These are phyloP conservation scores for Calonectria multiphialidica DNA, from an alignment of 2,329 filamentous ascomycete genomes.

Conservation along the genomic window DNA sequence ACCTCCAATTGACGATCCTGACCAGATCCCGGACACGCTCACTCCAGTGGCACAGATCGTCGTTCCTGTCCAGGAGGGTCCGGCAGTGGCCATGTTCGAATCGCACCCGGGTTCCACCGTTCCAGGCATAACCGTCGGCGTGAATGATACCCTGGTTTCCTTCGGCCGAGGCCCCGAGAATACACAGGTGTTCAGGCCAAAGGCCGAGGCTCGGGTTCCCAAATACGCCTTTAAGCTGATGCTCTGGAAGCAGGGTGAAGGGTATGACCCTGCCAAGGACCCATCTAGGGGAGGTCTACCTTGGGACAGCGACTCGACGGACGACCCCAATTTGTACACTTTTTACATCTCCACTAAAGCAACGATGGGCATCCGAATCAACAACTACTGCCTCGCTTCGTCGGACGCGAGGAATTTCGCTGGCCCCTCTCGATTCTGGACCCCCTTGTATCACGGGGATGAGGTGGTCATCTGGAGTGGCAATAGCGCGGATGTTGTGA, in stretches of 20 bases:
- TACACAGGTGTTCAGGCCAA: slow-evolving; percentile 74
- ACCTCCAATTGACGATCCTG: slow-evolving; percentile 35
- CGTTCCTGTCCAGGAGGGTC: slow-evolving; percentile 53
- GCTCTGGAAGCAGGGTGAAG: slow-evolving; percentile 76
- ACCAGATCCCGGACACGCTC: slow-evolving; percentile 51
- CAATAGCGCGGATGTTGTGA: slow-evolving; percentile 54
- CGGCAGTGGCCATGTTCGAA: slow-evolving; percentile 73
- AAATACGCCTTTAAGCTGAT: slow-evolving; percentile 85
- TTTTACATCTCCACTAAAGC: slow-evolving; percentile 86
- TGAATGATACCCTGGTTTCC: slow-evolving; percentile 76
- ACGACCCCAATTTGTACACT: slow-evolving; percentile 67
- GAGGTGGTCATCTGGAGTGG: slow-evolving; percentile 78
- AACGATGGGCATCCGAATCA: slow-evolving; percentile 80
- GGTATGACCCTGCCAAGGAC: slow-evolving; percentile 70
- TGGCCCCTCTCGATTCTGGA: slow-evolving; percentile 70
- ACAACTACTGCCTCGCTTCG: slow-evolving; percentile 74
- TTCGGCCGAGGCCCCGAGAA: slow-evolving; percentile 83
- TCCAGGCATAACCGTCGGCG: slow-evolving; percentile 70
- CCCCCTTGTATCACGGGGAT: slow-evolving; percentile 82
- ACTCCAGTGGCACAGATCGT: slow-evolving; percentile 51
- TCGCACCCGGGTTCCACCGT: slow-evolving; percentile 76
- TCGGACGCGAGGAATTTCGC: slow-evolving; percentile 66
- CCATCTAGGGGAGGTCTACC: slow-evolving; percentile 66
- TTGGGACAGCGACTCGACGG: slow-evolving; percentile 49
- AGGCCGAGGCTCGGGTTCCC: slow-evolving; percentile 78